A percentile compares a stretch with the other conserved stretches of the same genome.
Conservation (phyloP, 2,329 filamentous ascomycete species). For the Ophiostoma angusticollis region DNA sequence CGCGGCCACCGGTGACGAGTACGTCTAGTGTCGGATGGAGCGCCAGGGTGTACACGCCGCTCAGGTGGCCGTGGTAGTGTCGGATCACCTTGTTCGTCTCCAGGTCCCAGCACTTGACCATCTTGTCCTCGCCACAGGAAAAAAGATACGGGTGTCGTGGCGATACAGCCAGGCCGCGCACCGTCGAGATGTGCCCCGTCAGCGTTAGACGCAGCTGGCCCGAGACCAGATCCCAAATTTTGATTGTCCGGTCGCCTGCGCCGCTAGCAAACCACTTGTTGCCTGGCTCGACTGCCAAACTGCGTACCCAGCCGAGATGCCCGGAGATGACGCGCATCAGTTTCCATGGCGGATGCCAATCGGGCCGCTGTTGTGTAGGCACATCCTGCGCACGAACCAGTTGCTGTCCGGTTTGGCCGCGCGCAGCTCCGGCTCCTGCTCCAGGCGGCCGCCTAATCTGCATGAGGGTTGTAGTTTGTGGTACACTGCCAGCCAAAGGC, state of each 20-base stretch:
- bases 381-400: slow-evolving; percentile 22
- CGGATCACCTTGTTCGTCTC: slow-evolving; percentile 99
- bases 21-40: slow-evolving; percentile 94
- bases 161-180: slow-evolving; percentile 82
- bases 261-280: slow-evolving; percentile 98
- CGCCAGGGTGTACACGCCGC: slow-evolving; percentile 83
- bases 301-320: slow-evolving; percentile 88
- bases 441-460: slow-evolving; percentile 19
- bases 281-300: slow-evolving; percentile 80
- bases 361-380: slow-evolving; percentile 49
- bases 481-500: slow-evolving; percentile 11
- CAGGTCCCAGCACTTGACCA: slow-evolving; percentile 99
- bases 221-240: slow-evolving; percentile 93
- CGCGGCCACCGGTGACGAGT: slow-evolving; percentile 83
- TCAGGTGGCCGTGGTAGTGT: slow-evolving; percentile 93
- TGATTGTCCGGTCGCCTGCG: slow-evolving; percentile 91
- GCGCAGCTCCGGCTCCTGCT: slow-evolving; percentile 13
- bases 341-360: slow-evolving; percentile 98
- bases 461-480: slow-evolving; percentile 25
- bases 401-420: slow-evolving; percentile 24
- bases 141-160: slow-evolving; percentile 93
- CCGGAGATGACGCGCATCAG: slow-evolving; percentile 95
- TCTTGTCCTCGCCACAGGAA: slow-evolving; percentile 96
- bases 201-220: slow-evolving; percentile 75
- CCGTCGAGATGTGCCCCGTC: slow-evolving; percentile 88